These are phyloP conservation scores for Cytospora leucostoma DNA, from an alignment of 2,329 filamentous ascomycete genomes.

Conservation along the genomic window DNA sequence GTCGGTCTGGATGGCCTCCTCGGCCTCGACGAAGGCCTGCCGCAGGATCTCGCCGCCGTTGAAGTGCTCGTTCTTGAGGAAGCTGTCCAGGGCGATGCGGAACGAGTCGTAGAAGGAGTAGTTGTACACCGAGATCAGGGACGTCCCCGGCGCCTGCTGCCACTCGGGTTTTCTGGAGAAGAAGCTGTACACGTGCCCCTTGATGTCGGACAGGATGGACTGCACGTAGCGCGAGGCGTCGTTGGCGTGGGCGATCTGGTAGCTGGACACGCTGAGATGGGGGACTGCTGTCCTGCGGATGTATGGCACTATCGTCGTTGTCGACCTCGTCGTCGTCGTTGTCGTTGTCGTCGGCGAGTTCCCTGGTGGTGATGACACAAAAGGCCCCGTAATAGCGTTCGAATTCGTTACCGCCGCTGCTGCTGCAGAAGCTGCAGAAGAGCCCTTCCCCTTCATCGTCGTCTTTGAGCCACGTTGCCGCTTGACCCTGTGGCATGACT, in stretches of 20 bases:
- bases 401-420: background rate
- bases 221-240: conserved; percentile 25
- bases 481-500: conserved; percentile 28
- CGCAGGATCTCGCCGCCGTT: conserved; percentile 28
- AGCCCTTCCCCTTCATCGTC: conserved; percentile 2
- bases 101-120: conserved; percentile 30
- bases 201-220: conserved; percentile 28
- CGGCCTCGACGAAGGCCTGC: conserved; percentile 29
- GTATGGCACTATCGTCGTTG: background rate
- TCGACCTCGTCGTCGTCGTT: background rate
- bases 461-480: conserved; percentile 11
- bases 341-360: background rate
- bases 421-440: conserved; percentile 1
- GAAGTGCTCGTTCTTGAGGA: conserved; percentile 26
- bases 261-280: conserved; percentile 11
- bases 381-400: too few species aligned
- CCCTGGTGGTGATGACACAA: too few species aligned
- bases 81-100: conserved; percentile 28
- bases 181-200: conserved; percentile 28
- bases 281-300: background rate
- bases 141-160: conserved; percentile 22
- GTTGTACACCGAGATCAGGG: conserved; percentile 28
- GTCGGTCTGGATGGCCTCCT: conserved; percentile 29
- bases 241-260: conserved; percentile 23
- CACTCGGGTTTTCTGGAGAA: conserved; percentile 27